These are phyloP conservation scores for Coelastrella sp. DNA, from an alignment of 139 green algal species.

Conservation along the genomic window DNA sequence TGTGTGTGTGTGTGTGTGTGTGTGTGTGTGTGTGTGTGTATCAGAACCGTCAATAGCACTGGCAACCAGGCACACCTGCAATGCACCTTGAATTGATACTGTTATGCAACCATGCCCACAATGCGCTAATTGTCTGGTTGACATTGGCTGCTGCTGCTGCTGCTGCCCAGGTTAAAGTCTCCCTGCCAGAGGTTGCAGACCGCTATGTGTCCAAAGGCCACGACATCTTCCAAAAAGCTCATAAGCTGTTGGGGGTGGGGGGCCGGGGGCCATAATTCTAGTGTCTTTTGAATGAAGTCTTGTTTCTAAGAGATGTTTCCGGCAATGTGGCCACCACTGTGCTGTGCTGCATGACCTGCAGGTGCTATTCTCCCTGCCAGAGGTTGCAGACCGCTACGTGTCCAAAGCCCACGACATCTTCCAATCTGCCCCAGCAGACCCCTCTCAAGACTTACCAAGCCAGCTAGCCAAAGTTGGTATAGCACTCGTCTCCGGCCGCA, in stretches of 20 bases:
- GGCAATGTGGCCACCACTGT: no score
- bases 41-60: no score
- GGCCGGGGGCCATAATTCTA: no score
- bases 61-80: no score
- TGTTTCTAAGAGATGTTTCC: no score
- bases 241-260: no score
- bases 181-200: slow-evolving; percentile 77
- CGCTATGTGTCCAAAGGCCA: slow-evolving; percentile 70
- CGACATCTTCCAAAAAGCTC: slow-evolving; percentile 70
- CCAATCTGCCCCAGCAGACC: slow-evolving; percentile 61
- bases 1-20: no score
- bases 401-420: slow-evolving; percentile 63
- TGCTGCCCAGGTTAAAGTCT: slow-evolving; percentile 54
- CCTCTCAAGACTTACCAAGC: slow-evolving; percentile 76
- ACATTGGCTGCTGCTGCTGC: slow-evolving; percentile 74
- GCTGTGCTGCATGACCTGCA: slow-evolving; percentile 38
- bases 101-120: no score
- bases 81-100: no score
- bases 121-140: no score
- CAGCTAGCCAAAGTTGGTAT: slow-evolving; percentile 87
- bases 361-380: slow-evolving; percentile 85
- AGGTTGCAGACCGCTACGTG: slow-evolving; percentile 78
- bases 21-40: no score
- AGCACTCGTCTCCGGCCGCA: slow-evolving; percentile 74
- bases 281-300: no score